These are phyloP conservation scores for Cytospora paraplurivora DNA, from an alignment of 2,329 filamentous ascomycete species.

Conservation along the genomic window DNA sequence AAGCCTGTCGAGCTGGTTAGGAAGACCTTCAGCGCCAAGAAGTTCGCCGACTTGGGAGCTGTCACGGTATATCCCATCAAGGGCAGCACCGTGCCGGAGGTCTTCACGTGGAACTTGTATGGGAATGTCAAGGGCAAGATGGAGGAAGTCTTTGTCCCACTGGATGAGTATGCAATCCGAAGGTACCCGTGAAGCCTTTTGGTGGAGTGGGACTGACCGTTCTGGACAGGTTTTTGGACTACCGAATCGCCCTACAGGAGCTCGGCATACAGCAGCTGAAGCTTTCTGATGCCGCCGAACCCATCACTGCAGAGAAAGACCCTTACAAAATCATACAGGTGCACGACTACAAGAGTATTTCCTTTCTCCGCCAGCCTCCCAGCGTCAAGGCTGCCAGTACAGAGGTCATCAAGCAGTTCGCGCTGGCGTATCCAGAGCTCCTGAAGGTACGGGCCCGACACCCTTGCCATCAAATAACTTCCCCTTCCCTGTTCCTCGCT, in stretches of 20 bases:
- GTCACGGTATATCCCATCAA: slow-evolving; percentile 69
- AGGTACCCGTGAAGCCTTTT: too few relatives aligned
- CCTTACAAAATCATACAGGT: slow-evolving; percentile 91
- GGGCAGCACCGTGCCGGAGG: slow-evolving; percentile 44
- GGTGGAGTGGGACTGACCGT: slow-evolving; percentile 2
- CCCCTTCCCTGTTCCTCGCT: not conserved
- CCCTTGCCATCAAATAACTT: too few relatives aligned
- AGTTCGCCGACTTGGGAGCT: slow-evolving; percentile 80
- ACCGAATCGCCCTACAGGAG: slow-evolving; percentile 79
- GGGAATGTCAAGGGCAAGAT: slow-evolving; percentile 81
- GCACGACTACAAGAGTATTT: slow-evolving; percentile 88
- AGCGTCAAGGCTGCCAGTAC: slow-evolving; percentile 74
- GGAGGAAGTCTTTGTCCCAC: slow-evolving; percentile 76
- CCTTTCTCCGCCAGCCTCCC: slow-evolving; percentile 81
- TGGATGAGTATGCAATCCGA: slow-evolving; percentile 67
- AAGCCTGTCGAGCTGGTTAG: slow-evolving; percentile 69
- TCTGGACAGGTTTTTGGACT: slow-evolving; percentile 73
- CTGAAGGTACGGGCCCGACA: slow-evolving; percentile 55
- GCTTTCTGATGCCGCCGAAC: slow-evolving; percentile 66
- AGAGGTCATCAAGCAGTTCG: slow-evolving; percentile 80
- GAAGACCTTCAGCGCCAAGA: slow-evolving; percentile 64
- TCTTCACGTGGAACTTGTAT: slow-evolving; percentile 94
- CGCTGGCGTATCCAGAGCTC: slow-evolving; percentile 84
- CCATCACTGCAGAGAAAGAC: slow-evolving; percentile 75
- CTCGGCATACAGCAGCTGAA: slow-evolving; percentile 73